Percentiles rank a stretch among this genome's conserved stretches.
phyloP scores from a whole-genome alignment of 2,329 filamentous ascomycete species.

The Colletotrichum euphorbiae region DNA sequence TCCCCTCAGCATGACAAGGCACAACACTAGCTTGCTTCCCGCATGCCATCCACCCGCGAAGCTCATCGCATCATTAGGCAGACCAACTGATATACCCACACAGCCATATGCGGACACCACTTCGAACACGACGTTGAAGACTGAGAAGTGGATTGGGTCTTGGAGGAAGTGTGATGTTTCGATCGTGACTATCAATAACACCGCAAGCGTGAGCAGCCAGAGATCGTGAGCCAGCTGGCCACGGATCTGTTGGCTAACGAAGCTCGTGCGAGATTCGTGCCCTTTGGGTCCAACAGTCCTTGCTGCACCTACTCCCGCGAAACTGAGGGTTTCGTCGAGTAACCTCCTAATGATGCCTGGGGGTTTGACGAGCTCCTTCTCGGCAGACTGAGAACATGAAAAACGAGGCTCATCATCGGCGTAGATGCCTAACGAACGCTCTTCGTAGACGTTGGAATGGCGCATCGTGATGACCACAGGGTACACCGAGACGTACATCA shows the following conservation, averaged over 20 bases:
- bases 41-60: constrained; percentile 66
- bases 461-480: constrained; percentile 73
- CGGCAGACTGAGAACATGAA: not conserved
- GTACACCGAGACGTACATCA: constrained; percentile 76
- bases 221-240: constrained; percentile 75
- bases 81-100: constrained; percentile 70
- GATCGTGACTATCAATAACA: constrained; percentile 70
- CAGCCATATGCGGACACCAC: constrained; percentile 69
- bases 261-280: constrained; percentile 56
- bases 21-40: constrained; percentile 68
- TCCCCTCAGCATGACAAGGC: constrained; percentile 67
- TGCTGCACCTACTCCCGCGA: constrained; percentile 58
- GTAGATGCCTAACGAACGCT: constrained; percentile 73
- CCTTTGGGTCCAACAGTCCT: constrained; percentile 38
- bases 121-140: constrained; percentile 72
- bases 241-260: constrained; percentile 69
- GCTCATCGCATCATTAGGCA: constrained; percentile 65
- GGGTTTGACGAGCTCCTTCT: constrained; percentile 44
- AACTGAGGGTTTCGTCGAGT: constrained; percentile 43
- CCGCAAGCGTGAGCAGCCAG: constrained; percentile 72
- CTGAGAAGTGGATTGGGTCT: constrained; percentile 64
- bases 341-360: constrained; percentile 45
- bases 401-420: constrained; percentile 46
- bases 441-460: constrained; percentile 79
- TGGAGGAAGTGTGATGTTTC: constrained; percentile 66